Evolutionary conservation across 108 stramenopile species (phyloP), one percentile per base, ranked within the genome.

Genomic region (Skeletonema costatum): DNA sequence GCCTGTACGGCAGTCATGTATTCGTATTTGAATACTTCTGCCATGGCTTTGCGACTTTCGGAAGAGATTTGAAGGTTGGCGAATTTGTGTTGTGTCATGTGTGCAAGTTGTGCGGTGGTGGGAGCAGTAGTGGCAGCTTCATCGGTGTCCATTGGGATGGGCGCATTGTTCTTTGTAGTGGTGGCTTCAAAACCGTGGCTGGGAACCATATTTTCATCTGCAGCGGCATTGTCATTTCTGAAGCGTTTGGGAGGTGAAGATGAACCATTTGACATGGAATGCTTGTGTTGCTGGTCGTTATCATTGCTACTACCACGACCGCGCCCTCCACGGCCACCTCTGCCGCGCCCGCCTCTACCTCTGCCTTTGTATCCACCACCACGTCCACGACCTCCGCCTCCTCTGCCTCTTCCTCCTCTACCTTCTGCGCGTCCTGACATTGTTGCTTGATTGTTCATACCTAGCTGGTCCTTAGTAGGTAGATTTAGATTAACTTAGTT

Each of bases 1-100:
- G 77, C 80, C 76, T 96, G 95, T 36, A 96, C 93, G 30, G 87
- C 73, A 25, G 95, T 96, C 92, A 96, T 93, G 70, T 64, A 84
- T 68, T 83, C 82, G 68, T 90, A 95, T 31, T 82, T 41, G 60
- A 92, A 86, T 19, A 88, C 85, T 74, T 94, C 87, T 9, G 87
- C 66, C 50, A 93, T 70, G 14, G 92, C 93, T n/a, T 75, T 53
- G 7, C 80, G 71, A 48, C 66, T 80, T 74, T 77, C 60, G 48
- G 30, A 19, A 5, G 79, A 84, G 42, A 84, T 71, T 5, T 63
- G n/a, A 10, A 86, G 73, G 68, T 79, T 77, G 64, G 83, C 76
- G 66, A 90, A 90, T 50, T 50, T 60, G 4, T 76, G 29, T 4
- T 70, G 60, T 11, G 87, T 86, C 30, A 86, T 74, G 66, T 83